Evolutionary conservation across 78 protist species (phyloP).

Genomic region (Polysphondylium violaceum): DNA sequence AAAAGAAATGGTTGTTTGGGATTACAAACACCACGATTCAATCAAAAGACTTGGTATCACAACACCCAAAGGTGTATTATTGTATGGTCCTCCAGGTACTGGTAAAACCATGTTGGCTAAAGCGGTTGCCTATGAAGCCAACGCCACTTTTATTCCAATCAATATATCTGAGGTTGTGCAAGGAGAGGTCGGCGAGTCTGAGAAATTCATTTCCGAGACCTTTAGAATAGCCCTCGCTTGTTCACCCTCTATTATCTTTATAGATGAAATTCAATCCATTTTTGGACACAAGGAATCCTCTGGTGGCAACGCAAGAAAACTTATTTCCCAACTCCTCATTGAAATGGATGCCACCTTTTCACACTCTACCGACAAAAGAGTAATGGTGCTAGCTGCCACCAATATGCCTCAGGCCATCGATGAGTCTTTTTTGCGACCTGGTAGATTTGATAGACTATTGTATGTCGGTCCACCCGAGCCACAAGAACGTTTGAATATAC

Average conservation of each 20-base stretch:
- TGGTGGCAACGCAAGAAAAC: slow-evolving; percentile 99
- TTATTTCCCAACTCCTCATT: slow-evolving; percentile 99
- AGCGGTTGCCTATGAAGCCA: slow-evolving; percentile 99
- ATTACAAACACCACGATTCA: slow-evolving; percentile 98
- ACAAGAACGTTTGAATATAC: slow-evolving; percentile 91
- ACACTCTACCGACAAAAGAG: slow-evolving; percentile 94
- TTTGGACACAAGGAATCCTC: slow-evolving; percentile 97
- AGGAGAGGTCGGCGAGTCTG: slow-evolving; percentile 99
- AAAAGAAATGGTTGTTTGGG: slow-evolving; percentile 96
- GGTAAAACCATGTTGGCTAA: slow-evolving; percentile 99
- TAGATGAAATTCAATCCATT: slow-evolving; percentile 99
- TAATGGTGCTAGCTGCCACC: slow-evolving; percentile 99
- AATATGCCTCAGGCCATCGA: slow-evolving; percentile 99
- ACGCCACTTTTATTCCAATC: slow-evolving; percentile 99
- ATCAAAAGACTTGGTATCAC: slow-evolving; percentile 97
- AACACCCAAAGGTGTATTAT: slow-evolving; percentile 99
- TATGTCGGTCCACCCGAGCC: slow-evolving; percentile 99
- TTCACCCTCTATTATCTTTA: slow-evolving; percentile 99
- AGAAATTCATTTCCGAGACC: slow-evolving; percentile 98
- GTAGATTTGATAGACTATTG: slow-evolving; percentile 99
- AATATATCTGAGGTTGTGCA: slow-evolving; percentile 96
- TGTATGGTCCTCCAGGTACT: slow-evolving; percentile 99
- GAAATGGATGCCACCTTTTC: slow-evolving; percentile 98
- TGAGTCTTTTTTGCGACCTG: slow-evolving; percentile 99
- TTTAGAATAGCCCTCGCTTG: slow-evolving; percentile 99